Base-by-base conservation (phyloP, 1,284 basidiomycete genomes). In the Schizopora paradoxa region DNA sequence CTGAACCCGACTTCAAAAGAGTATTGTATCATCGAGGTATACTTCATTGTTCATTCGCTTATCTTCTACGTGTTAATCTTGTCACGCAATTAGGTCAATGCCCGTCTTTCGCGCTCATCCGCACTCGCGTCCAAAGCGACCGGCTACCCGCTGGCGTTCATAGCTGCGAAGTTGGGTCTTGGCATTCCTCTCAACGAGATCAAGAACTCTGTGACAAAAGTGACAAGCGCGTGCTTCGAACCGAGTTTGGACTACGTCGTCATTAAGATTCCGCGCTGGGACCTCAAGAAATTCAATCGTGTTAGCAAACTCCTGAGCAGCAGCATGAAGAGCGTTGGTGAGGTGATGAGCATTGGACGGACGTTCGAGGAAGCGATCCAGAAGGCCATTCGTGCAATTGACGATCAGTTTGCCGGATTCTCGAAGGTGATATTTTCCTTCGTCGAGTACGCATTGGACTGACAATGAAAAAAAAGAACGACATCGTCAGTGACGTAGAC, bases 301-400 rank as follows among this genome's bases (percentile, higher is more conserved):
- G 93, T 97, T 56, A 92, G 88, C 62, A 80, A 82, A 47, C 73
- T 89, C 37, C 71, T 97, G 41, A 91, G 89, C 63, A 91, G 86
- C 56, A 91, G 88, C 65, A 97, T 99, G 95, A 99, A 99, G 80
- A 92, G 88, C 60, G 96, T 99, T 5, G 95, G 95, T 47, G 95
- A 99, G 67, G 95, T 99, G 47, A 99, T 99, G 96, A 91, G 89
- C 54, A 98, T 99, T 55, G 96, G 95, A 19, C 77, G 95, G 56
- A 96, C 92, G 8, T 99, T 99, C 59, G 95, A 98, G 66, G 95
- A 99, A 72, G 94, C 91, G 0, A 87, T 98, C 52, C 95, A 99
- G 66, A 98, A 98, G 70, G 95, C 95, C 1, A 97, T 99, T 54
- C 76, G 95, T 31, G 86, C 91, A 13, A 96, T 99, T 59, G 95